Evolutionary conservation across 2,329 filamentous ascomycete genomes (phyloP), one percentile per base, ranked within the genome.

Genomic region (Onygenales sp.): DNA sequence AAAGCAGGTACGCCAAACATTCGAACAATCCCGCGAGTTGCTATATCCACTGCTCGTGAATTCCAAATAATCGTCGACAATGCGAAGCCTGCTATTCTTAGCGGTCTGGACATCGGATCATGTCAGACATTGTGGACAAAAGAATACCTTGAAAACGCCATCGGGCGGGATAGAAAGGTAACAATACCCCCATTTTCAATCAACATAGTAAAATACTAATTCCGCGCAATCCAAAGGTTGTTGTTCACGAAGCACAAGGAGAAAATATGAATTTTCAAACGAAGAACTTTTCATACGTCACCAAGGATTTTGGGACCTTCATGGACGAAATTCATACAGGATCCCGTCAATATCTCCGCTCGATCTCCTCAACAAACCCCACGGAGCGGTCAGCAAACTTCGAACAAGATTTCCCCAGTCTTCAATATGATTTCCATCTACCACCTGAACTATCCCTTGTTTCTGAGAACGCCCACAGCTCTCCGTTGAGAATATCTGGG

Each of bases 241-340:
- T 89, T 9, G 80, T 94, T 4, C 90, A 95, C 62, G 80, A 87
- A 58, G 82, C 85, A 17, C 69, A 75, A 6, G 77, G 74, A 4
- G 74, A 80, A 33, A 79, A 79, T 45, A 89, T 95, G 85, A 85
- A 88, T 60, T 95, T 95, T 64, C 83, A 83, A 54, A 74, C 77
- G 45, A 95, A 94, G 69, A 94, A 95, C 67, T 95, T 95, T 64
- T 71, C 74, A 39, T 95, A 95, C 64, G 74, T 79, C 7, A 87
- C 82, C 3, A 83, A 84, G 57, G 63, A 73, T 2, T 88, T 95
- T 59, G 78, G 76, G 1, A 70, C 77, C 0, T 90, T 95, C 64
- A 74, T 91, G 49, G 67, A 79, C 36, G 77, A 79, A 49, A 79
- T 83, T 14, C 68, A 77, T 17, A 65, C 66, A 4, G 86, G 86